Conservation (phyloP, 2,329 filamentous ascomycete species). For the Cladophialophora yegresii region DNA sequence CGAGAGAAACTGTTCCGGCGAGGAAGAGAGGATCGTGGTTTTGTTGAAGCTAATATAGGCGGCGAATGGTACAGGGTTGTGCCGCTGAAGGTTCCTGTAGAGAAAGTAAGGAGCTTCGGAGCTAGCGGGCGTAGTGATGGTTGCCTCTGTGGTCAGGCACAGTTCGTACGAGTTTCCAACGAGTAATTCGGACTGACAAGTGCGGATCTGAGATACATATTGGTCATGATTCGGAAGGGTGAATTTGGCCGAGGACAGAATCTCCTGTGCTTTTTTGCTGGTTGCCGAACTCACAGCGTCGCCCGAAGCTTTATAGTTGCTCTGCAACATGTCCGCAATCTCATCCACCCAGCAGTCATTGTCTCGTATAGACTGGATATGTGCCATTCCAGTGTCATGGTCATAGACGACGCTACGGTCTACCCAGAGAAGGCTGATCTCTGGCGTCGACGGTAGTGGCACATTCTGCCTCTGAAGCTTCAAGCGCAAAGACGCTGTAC, state of each 20-base stretch:
- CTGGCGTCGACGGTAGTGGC: slow-evolving; percentile 54
- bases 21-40: slow-evolving; percentile 75
- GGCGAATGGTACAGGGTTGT: slow-evolving; percentile 81
- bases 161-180: slow-evolving; percentile 84
- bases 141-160: slow-evolving; percentile 76
- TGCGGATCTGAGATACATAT: slow-evolving; percentile 68
- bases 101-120: slow-evolving; percentile 63
- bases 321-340: slow-evolving; percentile 32
- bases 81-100: slow-evolving; percentile 67
- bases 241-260: slow-evolving; percentile 36
- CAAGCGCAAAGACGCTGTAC: slow-evolving; percentile 53
- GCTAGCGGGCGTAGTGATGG: slow-evolving; percentile 51
- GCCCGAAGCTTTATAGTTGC: not conserved
- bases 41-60: slow-evolving; percentile 73
- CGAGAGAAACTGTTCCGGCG: slow-evolving; percentile 84
- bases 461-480: slow-evolving; percentile 51
- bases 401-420: slow-evolving; percentile 77
- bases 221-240: slow-evolving; percentile 45
- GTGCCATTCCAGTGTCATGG: slow-evolving; percentile 62
- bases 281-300: slow-evolving; percentile 38
- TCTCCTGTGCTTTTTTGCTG: slow-evolving; percentile 35
- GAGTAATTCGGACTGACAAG: slow-evolving; percentile 70
- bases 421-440: slow-evolving; percentile 75
- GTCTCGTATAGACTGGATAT: slow-evolving; percentile 66
- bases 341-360: slow-evolving; percentile 53